Percentiles rank a stretch among this genome's conserved stretches.
Evolutionary conservation across 352 stramenopile genomes (phyloP).

Genomic region (Bremia lactucae): DNA sequence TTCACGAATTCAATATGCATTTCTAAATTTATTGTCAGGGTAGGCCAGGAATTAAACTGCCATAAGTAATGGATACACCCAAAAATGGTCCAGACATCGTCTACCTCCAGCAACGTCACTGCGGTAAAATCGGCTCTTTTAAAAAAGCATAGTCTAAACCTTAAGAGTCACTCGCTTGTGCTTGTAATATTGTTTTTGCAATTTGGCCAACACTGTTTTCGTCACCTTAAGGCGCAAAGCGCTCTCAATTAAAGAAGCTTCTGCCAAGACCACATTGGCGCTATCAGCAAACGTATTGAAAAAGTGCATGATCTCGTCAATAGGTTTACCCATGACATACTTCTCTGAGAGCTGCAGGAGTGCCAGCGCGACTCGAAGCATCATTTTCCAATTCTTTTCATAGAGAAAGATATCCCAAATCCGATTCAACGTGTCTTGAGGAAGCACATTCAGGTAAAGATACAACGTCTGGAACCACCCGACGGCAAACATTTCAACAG

Average conservation of each 20-base stretch:
- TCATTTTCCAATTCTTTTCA: slow-evolving; percentile 82
- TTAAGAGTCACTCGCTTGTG: slow-evolving; percentile 43
- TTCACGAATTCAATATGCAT: no score
- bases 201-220: slow-evolving; percentile 59
- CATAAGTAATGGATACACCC: no score
- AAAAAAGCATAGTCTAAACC: no score
- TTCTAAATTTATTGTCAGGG: no score
- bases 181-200: slow-evolving; percentile 57
- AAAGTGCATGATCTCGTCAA: slow-evolving; percentile 81
- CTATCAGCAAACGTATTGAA: slow-evolving; percentile 74
- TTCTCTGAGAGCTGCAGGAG: slow-evolving; percentile 56
- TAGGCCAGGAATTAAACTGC: no score
- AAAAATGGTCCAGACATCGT: no score
- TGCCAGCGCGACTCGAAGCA: slow-evolving; percentile 58
- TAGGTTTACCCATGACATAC: slow-evolving; percentile 50
- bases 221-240: slow-evolving; percentile 71
- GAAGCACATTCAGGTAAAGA: slow-evolving; percentile 78
- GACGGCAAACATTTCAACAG: slow-evolving; percentile 82
- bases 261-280: slow-evolving; percentile 44
- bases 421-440: slow-evolving; percentile 48
- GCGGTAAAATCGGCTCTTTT: no score
- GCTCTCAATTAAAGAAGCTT: slow-evolving; percentile 28
- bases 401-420: slow-evolving; percentile 84
- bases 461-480: slow-evolving; percentile 86
- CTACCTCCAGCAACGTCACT: no score